These are phyloP conservation scores for Xerocomellus chrysenteron DNA, from an alignment of 768 basidiomycete species.

Conservation along the genomic window DNA sequence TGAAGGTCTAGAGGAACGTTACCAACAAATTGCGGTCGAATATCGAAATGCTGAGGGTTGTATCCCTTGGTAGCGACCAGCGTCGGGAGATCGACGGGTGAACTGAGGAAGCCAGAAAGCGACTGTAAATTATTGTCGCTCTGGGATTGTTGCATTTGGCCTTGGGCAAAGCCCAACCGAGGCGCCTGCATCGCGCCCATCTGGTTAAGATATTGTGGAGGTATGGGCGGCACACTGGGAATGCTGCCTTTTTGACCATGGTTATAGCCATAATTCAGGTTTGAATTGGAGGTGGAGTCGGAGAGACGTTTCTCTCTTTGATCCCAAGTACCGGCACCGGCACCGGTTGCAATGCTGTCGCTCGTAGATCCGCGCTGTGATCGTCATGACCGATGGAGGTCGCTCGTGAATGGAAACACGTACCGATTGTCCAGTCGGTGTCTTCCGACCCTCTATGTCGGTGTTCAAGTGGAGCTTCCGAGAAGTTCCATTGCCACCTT, in stretches of 20 bases:
- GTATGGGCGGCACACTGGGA: conserved; percentile 72
- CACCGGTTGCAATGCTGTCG: conserved; percentile 34
- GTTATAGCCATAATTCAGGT: conserved; percentile 61
- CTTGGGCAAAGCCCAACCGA: conserved; percentile 39
- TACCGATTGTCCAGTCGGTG: conserved; percentile 52
- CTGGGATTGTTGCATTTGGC: conserved; percentile 28
- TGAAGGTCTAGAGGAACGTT: background rate
- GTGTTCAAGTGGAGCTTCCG: conserved; percentile 57
- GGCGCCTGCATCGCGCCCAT: conserved; percentile 36
- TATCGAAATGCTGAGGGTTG: conserved; percentile 84
- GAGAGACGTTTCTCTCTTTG: conserved; percentile 59
- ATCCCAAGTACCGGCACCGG: conserved; percentile 54
- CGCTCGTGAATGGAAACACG: conserved; percentile 42
- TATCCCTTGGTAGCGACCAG: conserved; percentile 87
- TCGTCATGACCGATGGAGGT: conserved; percentile 36
- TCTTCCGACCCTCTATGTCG: conserved; percentile 68
- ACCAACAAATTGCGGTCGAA: conserved; percentile 72
- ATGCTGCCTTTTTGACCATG: conserved; percentile 39
- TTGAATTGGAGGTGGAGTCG: conserved; percentile 65
- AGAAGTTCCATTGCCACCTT: conserved; percentile 37
- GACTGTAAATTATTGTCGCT: conserved; percentile 36
- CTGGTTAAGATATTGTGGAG: conserved; percentile 69
- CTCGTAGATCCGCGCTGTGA: conserved; percentile 35
- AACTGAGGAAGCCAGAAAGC: conserved; percentile 48
- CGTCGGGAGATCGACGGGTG: conserved; percentile 84